Evolutionary conservation across 2,329 filamentous ascomycete genomes (phyloP).

Genomic region (Ambrosiella beaveri): DNA sequence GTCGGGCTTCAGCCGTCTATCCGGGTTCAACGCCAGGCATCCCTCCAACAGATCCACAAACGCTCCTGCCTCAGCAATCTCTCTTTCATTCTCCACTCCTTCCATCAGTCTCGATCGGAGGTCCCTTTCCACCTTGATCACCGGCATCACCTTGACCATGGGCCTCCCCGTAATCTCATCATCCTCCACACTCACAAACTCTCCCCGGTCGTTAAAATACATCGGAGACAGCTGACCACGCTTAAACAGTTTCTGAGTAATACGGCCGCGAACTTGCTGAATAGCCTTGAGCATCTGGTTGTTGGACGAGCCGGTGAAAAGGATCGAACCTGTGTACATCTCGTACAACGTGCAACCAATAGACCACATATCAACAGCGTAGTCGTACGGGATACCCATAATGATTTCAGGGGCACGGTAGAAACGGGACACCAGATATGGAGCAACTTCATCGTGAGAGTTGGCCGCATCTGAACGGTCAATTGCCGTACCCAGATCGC

Average conservation of each 20-base stretch:
- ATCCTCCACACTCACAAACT: slow-evolving; percentile 69
- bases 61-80: slow-evolving; percentile 54
- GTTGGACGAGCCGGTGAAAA: slow-evolving; percentile 89
- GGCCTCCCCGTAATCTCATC: slow-evolving; percentile 79
- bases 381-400: slow-evolving; percentile 88
- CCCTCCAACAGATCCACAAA: slow-evolving; percentile 81
- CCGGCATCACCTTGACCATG: slow-evolving; percentile 46
- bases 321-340: slow-evolving; percentile 90
- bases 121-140: slow-evolving; percentile 63
- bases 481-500: slow-evolving; percentile 90
- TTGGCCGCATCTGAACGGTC: slow-evolving; percentile 61
- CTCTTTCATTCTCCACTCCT: slow-evolving; percentile 52
- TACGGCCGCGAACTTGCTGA: slow-evolving; percentile 87
- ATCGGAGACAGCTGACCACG: slow-evolving; percentile 57
- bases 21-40: slow-evolving; percentile 76
- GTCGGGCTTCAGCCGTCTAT: slow-evolving; percentile 72
- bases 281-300: slow-evolving; percentile 96
- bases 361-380: slow-evolving; percentile 92
- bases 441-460: slow-evolving; percentile 68
- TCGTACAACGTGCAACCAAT: slow-evolving; percentile 95
- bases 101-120: slow-evolving; percentile 64
- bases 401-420: slow-evolving; percentile 96
- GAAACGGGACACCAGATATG: slow-evolving; percentile 91
- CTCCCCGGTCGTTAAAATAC: slow-evolving; percentile 72
- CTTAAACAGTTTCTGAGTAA: slow-evolving; percentile 76